Base-by-base conservation (phyloP, 2,329 filamentous ascomycete genomes). In the Thermoascus crustaceus region DNA sequence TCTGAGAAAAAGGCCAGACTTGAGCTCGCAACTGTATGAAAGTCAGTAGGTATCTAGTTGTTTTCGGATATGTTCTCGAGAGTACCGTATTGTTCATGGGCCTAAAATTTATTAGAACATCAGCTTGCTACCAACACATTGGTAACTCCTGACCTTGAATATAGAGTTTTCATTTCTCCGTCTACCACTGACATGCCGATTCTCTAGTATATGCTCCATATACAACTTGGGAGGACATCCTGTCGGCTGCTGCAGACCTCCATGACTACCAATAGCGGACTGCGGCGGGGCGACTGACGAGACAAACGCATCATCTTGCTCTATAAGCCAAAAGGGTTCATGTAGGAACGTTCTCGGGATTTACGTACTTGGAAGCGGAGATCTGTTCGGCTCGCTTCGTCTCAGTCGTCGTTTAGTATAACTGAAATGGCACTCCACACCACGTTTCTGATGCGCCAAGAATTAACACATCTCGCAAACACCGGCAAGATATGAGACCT, bases 1-100 rank as follows among this genome's bases (percentile, higher is more conserved):
- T 61, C 53, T 1, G 60, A 61, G 31, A 61, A 62, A 38, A 61
- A 61, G 8, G 56, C 50, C 7, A 61, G 35, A 22, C 50, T 51
- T 5, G 53, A 60, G 37, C 36, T 63, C 43, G 39, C 48, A 42
- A 36, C 50, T 63, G 51, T 1, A 49, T 52, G 30, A 53, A 54
- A 31, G 54, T 52, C 2, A 48, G 55, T 8, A 58, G 37, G n/a
- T n/a, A n/a, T n/a, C 11, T 43, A 54, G 35, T 49, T 45, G 23
- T 46, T 47, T 17, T 46, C 47, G 5, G 46, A 17, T 9, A 21
- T 9, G 7, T 21, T 20, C 25, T 17, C 16, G 23, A 41, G 38
- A 9, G 21, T 35, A 35, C 40, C 30, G 32, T 38, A 42, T 20
- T 44, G 19, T 31, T 44, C 31, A 30, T 32, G 19, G 18, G 38